Evolutionary conservation across 1,139 yeast genomes (phyloP).

Genomic region (Taphrina populina): DNA sequence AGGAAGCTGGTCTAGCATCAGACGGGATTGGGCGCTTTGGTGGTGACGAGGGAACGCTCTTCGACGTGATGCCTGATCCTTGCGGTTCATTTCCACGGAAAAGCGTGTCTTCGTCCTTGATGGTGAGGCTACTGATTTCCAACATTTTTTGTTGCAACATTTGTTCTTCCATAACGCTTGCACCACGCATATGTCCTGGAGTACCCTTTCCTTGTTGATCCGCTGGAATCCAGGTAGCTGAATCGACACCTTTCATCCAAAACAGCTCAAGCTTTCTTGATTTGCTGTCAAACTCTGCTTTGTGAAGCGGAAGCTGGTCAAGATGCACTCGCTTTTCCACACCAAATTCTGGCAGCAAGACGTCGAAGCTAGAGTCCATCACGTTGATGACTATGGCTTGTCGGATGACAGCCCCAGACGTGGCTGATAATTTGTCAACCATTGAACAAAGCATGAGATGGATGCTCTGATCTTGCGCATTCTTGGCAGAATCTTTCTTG

Average conservation of each 20-base stretch:
- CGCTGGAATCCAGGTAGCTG: conserved; percentile 86
- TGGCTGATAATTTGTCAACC: conserved; percentile 71
- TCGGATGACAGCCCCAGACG: conserved; percentile 68
- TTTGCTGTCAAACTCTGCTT: conserved; percentile 83
- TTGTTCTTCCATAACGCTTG: conserved; percentile 53
- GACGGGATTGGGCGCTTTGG: conserved; percentile 43
- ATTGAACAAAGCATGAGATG: conserved; percentile 83
- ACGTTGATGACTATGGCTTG: conserved; percentile 89
- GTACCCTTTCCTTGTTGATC: conserved; percentile 76
- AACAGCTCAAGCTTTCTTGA: conserved; percentile 68
- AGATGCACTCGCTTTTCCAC: conserved; percentile 97
- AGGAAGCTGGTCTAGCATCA: conserved; percentile 23
- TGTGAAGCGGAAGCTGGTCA: conserved; percentile 86
- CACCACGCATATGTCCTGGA: conserved; percentile 73
- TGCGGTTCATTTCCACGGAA: conserved; percentile 37
- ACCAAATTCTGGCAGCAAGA: conserved; percentile 89
- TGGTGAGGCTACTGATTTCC: conserved; percentile 42
- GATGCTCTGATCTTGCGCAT: conserved; percentile 92
- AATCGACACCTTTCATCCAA: conserved; percentile 90
- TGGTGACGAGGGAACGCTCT: conserved; percentile 43
- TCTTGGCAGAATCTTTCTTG: conserved; percentile 89
- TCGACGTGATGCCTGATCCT: conserved; percentile 37
- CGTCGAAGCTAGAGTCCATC: conserved; percentile 94
- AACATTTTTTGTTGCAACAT: conserved; percentile 32
- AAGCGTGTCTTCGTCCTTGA: conserved; percentile 43